These are phyloP conservation scores for Bocquillonia castaneifolia DNA, from an alignment of 441 rosid species.

Conservation along the genomic window DNA sequence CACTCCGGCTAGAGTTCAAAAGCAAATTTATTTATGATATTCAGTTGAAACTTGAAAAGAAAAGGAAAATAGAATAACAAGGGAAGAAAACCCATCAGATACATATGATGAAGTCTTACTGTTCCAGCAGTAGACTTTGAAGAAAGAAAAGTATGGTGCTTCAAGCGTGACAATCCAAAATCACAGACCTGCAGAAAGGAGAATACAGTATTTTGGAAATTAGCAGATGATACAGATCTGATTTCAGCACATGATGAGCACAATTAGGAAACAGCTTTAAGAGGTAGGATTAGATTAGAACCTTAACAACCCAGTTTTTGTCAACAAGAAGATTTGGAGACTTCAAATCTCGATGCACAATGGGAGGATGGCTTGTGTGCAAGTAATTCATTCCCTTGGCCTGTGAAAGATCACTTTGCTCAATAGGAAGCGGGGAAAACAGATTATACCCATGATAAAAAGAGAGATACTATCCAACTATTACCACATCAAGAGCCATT, in stretches of 20 bases:
- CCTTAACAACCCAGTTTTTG: slow-evolving; percentile 97
- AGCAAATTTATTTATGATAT: slow-evolving; percentile 19
- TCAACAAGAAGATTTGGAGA: slow-evolving; percentile 98
- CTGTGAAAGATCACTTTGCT: slow-evolving; percentile 37
- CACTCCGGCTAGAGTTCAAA: slow-evolving; percentile 83
- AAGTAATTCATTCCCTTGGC: slow-evolving; percentile 97
- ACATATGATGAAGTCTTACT: slow-evolving; percentile 36
- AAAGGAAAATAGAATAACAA: not conserved
- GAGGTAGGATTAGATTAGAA: slow-evolving; percentile 18
- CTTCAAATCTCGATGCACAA: slow-evolving; percentile 95
- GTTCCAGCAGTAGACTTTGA: slow-evolving; percentile 99
- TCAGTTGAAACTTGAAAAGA: slow-evolving; percentile 17
- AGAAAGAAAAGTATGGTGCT: slow-evolving; percentile 88
- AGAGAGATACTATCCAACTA: slow-evolving; percentile 16
- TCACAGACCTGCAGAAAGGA: slow-evolving; percentile 65
- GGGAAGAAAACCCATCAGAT: not conserved
- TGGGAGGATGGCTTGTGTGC: slow-evolving; percentile 92
- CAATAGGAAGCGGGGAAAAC: slow-evolving; percentile 17
- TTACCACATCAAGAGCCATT: slow-evolving; percentile 98
- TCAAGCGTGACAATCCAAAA: slow-evolving; percentile 92
- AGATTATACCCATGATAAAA: not conserved
- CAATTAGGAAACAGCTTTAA: slow-evolving; percentile 2
- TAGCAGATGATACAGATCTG: slow-evolving; percentile 11
- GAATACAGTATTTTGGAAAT: not conserved
- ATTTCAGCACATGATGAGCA: not conserved